These are phyloP conservation scores for Amylostereum areolatum DNA, from an alignment of 1,284 basidiomycete genomes.

Conservation along the genomic window DNA sequence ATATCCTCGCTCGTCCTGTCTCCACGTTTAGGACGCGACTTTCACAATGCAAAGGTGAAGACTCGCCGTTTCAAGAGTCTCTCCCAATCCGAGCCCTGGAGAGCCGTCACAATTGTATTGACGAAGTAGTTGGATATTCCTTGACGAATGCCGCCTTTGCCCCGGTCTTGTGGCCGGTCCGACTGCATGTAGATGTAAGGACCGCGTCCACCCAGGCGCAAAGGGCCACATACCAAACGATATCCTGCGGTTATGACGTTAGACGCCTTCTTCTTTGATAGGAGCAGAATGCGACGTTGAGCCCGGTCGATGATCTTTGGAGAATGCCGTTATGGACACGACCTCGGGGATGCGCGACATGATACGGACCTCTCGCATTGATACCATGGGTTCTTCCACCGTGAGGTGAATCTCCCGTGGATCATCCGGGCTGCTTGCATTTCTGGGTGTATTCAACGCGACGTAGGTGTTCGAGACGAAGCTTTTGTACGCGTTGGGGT, in stretches of 20 bases:
- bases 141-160: constrained; percentile 21
- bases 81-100: constrained; percentile 66
- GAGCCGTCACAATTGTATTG: constrained; percentile 68
- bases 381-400: constrained; percentile 33
- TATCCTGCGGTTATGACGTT: constrained; percentile 69
- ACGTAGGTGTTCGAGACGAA: constrained; percentile 43
- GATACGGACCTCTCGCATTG: constrained; percentile 49
- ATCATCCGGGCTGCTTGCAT: not conserved
- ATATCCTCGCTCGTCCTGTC: constrained; percentile 63
- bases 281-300: constrained; percentile 45
- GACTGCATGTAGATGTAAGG: constrained; percentile 13
- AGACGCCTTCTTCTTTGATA: constrained; percentile 29
- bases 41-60: constrained; percentile 40
- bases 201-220: too few species aligned
- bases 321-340: constrained; percentile 1
- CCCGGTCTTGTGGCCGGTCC: constrained; percentile 19
- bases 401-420: constrained; percentile 18
- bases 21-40: not conserved
- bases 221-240: constrained; percentile 37
- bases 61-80: constrained; percentile 53
- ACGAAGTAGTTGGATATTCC: constrained; percentile 56
- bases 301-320: constrained; percentile 53
- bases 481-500: constrained; percentile 28
- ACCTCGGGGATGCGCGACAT: not conserved
- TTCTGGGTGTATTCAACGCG: too few species aligned